Evolutionary conservation across 2,329 filamentous ascomycete species (phyloP), one percentile per base, ranked within the genome.

Genomic region (Venturia asperata): DNA sequence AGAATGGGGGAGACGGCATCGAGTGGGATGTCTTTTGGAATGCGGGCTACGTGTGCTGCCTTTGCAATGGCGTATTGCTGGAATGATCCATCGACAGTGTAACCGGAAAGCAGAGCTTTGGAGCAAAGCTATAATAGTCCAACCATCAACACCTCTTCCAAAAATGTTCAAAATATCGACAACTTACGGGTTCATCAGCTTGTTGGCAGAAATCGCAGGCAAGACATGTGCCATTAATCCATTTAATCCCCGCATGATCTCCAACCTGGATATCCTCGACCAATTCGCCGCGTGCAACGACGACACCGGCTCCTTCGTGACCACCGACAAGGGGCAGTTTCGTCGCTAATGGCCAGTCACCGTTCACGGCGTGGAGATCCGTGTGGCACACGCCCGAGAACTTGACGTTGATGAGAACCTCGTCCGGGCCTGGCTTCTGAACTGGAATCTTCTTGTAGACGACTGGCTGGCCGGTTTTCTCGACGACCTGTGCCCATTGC

Each of bases 351-450:
- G 92, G 92, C 92, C 92, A 96, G 80, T 96, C 92, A 66, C 92
- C 92, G 69, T 90, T 89, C 78, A 93, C 84, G 71, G 91, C 91
- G 74, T 88, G 85, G 3, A 87, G 82, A 76, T 95, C 91, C 43
- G 91, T 95, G 81, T 95, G 91, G 83, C 91, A 96, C 70, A 96
- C 91, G 74, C 91, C 91, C 37, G 88, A 90, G 82, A 85, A 96
- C 77, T 92, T 92, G 83, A 96, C 85, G 79, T 95, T 93, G 79
- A 96, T 81, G 69, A 97, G 88, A 70, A 96, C 90, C 79, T 97
- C 90, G 79, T 96, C 92, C 63, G 92, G 88, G 27, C 87, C 91
- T 47, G 92, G 92, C 76, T 87, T 85, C 68, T 82, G 82, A 63
- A 96, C 91, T 70, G 90, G 87, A 72, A 97, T 93, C 79, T 88